phyloP scores from a whole-genome alignment of 2,329 filamentous ascomycete species.

The Periconia macrospinosa region DNA sequence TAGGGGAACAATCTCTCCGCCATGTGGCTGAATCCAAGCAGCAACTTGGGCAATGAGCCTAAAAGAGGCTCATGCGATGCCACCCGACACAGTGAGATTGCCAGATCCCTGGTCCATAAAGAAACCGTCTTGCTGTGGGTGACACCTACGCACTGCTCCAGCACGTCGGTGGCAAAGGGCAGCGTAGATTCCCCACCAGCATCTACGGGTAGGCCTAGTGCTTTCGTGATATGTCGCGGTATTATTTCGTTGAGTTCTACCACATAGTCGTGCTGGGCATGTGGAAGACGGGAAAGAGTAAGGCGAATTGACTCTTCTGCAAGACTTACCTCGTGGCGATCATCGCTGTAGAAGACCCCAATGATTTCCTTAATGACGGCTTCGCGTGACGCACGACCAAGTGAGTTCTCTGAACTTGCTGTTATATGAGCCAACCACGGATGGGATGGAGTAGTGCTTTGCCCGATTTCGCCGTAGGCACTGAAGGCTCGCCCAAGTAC shows the following conservation, averaged over 20 bases:
- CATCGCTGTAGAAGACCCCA: constrained; percentile 42
- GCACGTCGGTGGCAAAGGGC: constrained; percentile 7
- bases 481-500: constrained; percentile 76
- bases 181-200: constrained; percentile 9
- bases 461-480: constrained; percentile 67
- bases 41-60: constrained; percentile 66
- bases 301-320: constrained; percentile 45
- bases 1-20: constrained; percentile 78
- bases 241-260: constrained; percentile 34
- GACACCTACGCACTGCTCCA: constrained; percentile 22
- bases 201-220: constrained; percentile 27
- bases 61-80: constrained; percentile 68
- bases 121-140: constrained; percentile 20
- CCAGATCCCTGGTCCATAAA: constrained; percentile 66
- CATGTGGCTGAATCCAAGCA: constrained; percentile 68
- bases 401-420: constrained; percentile 20
- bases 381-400: constrained; percentile 32
- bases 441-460: constrained; percentile 19
- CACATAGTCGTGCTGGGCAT: constrained; percentile 23
- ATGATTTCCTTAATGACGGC: constrained; percentile 42
- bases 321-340: constrained; percentile 46
- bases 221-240: constrained; percentile 30
- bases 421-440: constrained; percentile 26
- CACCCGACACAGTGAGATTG: constrained; percentile 55
- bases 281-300: constrained; percentile 30